Percentiles rank a stretch among this genome's conserved stretches.
These are phyloP conservation scores for Colletotrichum orbiculare DNA, from an alignment of 2,329 filamentous ascomycete species.

Conservation along the genomic window DNA sequence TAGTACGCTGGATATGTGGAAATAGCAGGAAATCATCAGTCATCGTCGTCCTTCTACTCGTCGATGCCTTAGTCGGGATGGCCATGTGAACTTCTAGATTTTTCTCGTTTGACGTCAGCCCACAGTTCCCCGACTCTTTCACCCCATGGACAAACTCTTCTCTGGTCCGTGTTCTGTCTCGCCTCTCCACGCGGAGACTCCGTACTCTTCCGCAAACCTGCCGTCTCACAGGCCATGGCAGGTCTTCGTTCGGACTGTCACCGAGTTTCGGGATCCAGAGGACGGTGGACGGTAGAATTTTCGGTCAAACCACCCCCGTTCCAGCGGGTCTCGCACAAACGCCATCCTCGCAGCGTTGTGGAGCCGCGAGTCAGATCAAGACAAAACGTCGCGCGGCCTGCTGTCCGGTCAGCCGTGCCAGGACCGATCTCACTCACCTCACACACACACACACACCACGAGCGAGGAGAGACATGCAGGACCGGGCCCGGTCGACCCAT, in stretches of 20 bases:
- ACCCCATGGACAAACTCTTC: conserved; percentile 5
- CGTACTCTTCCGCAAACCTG: conserved; percentile 6
- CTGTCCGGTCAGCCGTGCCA: not conserved
- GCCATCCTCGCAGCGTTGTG: conserved; percentile 8
- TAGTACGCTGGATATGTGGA: too few relatives aligned
- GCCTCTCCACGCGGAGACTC: conserved; percentile 25
- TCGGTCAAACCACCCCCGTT: conserved; percentile 22
- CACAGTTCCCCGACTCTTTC: conserved; percentile 6
- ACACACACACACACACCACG: not conserved
- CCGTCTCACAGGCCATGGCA: not conserved
- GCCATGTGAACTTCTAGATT: conserved; percentile 19
- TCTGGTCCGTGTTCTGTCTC: conserved; percentile 13
- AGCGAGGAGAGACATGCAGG: not conserved
- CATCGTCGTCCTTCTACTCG: not conserved
- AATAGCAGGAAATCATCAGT: not conserved
- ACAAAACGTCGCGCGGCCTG: conserved; percentile 7
- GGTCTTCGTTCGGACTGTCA: conserved; percentile 12
- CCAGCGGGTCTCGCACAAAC: conserved; percentile 23
- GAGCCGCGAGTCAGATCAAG: conserved; percentile 21
- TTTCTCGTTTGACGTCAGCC: conserved; percentile 21
- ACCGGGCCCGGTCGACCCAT: too few relatives aligned
- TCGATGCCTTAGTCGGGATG: not conserved
- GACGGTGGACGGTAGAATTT: conserved; percentile 20
- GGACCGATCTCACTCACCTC: not conserved
- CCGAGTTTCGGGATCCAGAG: conserved; percentile 26